Percentiles rank a stretch among this genome's conserved stretches.
Conservation (phyloP, 192 early-diverging fungal species). For the Helicostylum pulchrum region DNA sequence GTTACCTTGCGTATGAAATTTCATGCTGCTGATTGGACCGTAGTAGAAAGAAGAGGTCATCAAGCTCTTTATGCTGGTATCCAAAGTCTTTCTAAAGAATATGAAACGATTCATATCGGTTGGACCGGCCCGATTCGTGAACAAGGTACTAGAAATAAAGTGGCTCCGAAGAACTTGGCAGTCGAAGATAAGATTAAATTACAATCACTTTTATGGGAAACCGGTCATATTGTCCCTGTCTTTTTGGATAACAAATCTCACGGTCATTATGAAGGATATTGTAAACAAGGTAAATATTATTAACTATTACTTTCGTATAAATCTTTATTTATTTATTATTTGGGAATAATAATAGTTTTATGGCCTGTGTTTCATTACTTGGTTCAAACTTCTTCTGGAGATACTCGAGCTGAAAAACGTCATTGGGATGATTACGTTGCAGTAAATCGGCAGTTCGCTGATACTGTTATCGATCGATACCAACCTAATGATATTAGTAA, state of each 20-base stretch:
- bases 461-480: slow-evolving; percentile 71
- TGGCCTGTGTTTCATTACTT: slow-evolving; percentile 98
- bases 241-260: slow-evolving; percentile 76
- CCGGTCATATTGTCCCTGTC: slow-evolving; percentile 71
- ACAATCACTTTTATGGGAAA: slow-evolving; percentile 52
- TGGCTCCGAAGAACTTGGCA: slow-evolving; percentile 52
- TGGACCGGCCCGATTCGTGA: slow-evolving; percentile 69
- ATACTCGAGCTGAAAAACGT: slow-evolving; percentile 57
- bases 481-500: slow-evolving; percentile 74
- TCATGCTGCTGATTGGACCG: slow-evolving; percentile 34
- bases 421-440: slow-evolving; percentile 82
- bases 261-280: slow-evolving; percentile 97
- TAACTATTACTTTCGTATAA: background rate
- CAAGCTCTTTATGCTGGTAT: slow-evolving; percentile 90
- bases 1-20: slow-evolving; percentile 25
- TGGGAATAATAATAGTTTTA: slow-evolving; percentile 53
- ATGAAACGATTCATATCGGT: slow-evolving; percentile 71
- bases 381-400: slow-evolving; percentile 72
- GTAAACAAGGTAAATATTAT: slow-evolving; percentile 71
- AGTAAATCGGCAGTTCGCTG: slow-evolving; percentile 80
- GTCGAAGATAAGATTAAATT: slow-evolving; percentile 60
- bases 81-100: slow-evolving; percentile 58
- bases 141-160: slow-evolving; percentile 28
- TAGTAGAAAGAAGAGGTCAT: slow-evolving; percentile 68
- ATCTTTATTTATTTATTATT: background rate